These are phyloP conservation scores for Macrophomina tecta DNA, from an alignment of 2,329 filamentous ascomycete genomes.

Conservation along the genomic window DNA sequence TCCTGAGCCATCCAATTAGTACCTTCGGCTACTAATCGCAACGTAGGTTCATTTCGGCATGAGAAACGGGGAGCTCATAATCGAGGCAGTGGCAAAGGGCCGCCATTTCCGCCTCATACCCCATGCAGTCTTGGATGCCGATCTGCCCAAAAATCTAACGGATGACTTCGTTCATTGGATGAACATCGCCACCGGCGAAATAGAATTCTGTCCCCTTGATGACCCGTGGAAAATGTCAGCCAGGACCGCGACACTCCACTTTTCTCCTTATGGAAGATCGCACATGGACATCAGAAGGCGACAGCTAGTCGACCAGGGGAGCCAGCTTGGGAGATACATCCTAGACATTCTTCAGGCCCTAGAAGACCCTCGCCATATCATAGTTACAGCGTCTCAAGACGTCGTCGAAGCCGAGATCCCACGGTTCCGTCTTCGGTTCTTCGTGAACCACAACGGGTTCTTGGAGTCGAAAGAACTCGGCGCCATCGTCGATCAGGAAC, in stretches of 20 bases:
- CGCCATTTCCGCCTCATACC: no score
- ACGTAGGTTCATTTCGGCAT: no score
- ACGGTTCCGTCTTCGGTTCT: conserved; percentile 57
- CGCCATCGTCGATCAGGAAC: conserved; percentile 48
- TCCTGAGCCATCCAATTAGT: no score
- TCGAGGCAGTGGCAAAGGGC: no score
- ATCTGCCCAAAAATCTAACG: no score
- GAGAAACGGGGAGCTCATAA: no score
- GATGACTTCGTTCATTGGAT: no score
- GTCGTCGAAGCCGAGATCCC: conserved; percentile 50
- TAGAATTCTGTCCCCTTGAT: no score
- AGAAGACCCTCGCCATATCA: background rate
- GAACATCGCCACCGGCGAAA: no score
- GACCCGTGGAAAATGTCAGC: no score
- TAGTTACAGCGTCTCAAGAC: background rate
- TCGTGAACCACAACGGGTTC: conserved; percentile 36
- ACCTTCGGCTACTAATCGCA: no score
- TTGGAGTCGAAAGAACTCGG: conserved; percentile 55
- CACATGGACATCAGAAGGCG: conserved; percentile 28
- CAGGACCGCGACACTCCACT: background rate
- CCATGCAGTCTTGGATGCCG: no score
- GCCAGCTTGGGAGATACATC: background rate
- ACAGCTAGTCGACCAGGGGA: background rate
- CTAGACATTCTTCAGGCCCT: background rate
- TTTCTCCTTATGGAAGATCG: background rate